These are phyloP conservation scores for Pythium inflatum DNA, from an alignment of 352 stramenopile species.

Conservation along the genomic window DNA sequence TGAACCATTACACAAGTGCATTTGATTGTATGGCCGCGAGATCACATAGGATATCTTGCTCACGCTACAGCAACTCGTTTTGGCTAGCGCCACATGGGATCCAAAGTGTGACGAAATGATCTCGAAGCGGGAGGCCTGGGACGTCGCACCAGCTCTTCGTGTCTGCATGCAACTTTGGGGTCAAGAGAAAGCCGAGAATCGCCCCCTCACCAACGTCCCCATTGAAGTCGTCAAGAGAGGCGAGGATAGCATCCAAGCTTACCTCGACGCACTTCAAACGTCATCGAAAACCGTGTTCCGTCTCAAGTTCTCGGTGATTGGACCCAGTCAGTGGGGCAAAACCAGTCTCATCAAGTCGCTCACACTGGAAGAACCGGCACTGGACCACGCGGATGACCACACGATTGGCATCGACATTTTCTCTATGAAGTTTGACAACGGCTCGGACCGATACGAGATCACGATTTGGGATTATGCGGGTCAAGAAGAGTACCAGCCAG, in stretches of 20 bases:
- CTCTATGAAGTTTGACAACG: not conserved
- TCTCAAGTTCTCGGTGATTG: slow-evolving; percentile 6
- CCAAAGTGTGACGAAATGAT: not conserved
- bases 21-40: not conserved
- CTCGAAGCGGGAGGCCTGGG: not conserved
- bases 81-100: not conserved
- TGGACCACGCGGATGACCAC: slow-evolving; percentile 19
- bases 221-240: not conserved
- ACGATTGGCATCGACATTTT: slow-evolving; percentile 45
- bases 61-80: slow-evolving; percentile 1
- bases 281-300: not conserved
- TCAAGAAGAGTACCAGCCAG: slow-evolving; percentile 18
- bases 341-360: slow-evolving; percentile 13
- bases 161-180: not conserved
- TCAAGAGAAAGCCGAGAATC: not conserved
- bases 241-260: not conserved
- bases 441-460: not conserved
- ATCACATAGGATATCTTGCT: too few species aligned
- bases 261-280: not conserved
- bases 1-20: slow-evolving; percentile 2
- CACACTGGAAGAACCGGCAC: not conserved
- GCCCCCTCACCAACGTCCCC: not conserved
- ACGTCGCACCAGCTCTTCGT: not conserved
- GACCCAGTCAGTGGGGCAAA: not conserved
- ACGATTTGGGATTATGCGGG: slow-evolving; percentile 31